A percentile compares a stretch with the other conserved stretches of the same genome.
Evolutionary conservation across 352 stramenopile genomes (phyloP).

Genomic region (Globisporangium solare): DNA sequence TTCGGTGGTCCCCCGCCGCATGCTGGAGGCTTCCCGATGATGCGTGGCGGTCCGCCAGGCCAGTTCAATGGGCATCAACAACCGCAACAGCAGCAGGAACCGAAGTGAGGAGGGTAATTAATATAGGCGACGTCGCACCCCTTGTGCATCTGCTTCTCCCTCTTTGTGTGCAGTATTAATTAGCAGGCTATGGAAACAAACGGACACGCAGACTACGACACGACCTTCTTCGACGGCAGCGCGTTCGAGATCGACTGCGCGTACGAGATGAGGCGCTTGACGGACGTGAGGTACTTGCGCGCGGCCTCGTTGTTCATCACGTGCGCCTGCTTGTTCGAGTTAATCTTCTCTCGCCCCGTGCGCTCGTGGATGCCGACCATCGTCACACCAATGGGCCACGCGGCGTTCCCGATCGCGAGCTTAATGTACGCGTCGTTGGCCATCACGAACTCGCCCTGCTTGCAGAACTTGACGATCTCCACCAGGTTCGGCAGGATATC

Average conservation of each 20-base stretch:
- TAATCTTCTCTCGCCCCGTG: slow-evolving; percentile 94
- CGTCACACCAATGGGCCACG: slow-evolving; percentile 99
- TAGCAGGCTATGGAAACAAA: neutral
- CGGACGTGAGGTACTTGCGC: slow-evolving; percentile 98
- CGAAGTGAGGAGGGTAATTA: slow-evolving; percentile 1
- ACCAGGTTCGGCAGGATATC: slow-evolving; percentile 87
- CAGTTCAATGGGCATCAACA: slow-evolving; percentile 1
- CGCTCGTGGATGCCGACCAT: slow-evolving; percentile 99
- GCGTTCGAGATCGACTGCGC: slow-evolving; percentile 88
- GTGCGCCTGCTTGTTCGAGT: slow-evolving; percentile 97
- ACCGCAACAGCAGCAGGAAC: slow-evolving; percentile 11
- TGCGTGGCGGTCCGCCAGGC: slow-evolving; percentile 10
- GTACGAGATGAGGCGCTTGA: slow-evolving; percentile 98
- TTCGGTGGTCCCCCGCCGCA: slow-evolving; percentile 15
- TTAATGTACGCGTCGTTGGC: slow-evolving; percentile 98
- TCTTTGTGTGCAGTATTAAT: slow-evolving; percentile 2
- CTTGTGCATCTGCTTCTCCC: slow-evolving; percentile 1
- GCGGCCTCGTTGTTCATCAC: slow-evolving; percentile 99
- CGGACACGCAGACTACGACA: slow-evolving; percentile 24
- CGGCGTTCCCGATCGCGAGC: slow-evolving; percentile 96
- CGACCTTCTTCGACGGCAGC: slow-evolving; percentile 83
- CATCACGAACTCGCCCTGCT: slow-evolving; percentile 91
- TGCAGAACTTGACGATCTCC: slow-evolving; percentile 94
- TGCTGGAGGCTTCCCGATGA: slow-evolving; percentile 6
- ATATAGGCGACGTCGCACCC: too few species aligned